Evolutionary conservation across 208 protist genomes (phyloP), one percentile per base, ranked within the genome.

Genomic region (Leptomonas pyrrhocoris): DNA sequence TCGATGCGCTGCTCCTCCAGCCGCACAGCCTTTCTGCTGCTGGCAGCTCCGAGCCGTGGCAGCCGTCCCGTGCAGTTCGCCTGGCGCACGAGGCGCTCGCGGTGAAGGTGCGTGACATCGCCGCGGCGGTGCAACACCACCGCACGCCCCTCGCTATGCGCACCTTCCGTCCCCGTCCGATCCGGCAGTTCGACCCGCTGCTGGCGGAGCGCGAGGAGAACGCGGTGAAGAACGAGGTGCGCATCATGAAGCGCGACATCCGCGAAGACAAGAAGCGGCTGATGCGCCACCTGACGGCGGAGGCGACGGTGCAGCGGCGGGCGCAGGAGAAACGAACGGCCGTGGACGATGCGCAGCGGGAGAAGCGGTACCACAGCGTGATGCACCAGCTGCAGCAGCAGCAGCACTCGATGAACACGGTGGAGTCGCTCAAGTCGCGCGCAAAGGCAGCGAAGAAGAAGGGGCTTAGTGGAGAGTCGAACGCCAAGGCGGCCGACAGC

Each of bases 351-450:
- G 66, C 75, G 58, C 50, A 85, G 71, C 77, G 90, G 7, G 82
- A 90, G 73, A 64, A 74, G 74, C 80, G 84, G 34, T 92, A 92
- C 73, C 75, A 80, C 58, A 81, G 88, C 60, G 60, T 95, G 36
- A 85, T 95, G 77, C 78, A 79, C n/a, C 76, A 90, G 74, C 79
- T 95, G 65, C 90, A 95, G 78, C 65, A 80, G 53, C 90, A 95
- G 65, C 90, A 95, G 72, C 88, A 94, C 73, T 78, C 87, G 23
- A 95, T 95, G 90, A 95, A 95, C 58, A 89, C 83, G 5, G 90
- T 93, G 6, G 90, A 95, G 64, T 83, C 84, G 45, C 57, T 89
- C 25, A 88, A 90, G 77, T 62, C 68, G 28, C 88, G 84, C 74
- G 86, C 86, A 18, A 81, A 84, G 68, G 73, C 76, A 45, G 93